Evolutionary conservation across 495 filamentous ascomycete genomes (phyloP), one percentile per base, ranked within the genome.

Genomic region (Podospora pseudoanserina): DNA sequence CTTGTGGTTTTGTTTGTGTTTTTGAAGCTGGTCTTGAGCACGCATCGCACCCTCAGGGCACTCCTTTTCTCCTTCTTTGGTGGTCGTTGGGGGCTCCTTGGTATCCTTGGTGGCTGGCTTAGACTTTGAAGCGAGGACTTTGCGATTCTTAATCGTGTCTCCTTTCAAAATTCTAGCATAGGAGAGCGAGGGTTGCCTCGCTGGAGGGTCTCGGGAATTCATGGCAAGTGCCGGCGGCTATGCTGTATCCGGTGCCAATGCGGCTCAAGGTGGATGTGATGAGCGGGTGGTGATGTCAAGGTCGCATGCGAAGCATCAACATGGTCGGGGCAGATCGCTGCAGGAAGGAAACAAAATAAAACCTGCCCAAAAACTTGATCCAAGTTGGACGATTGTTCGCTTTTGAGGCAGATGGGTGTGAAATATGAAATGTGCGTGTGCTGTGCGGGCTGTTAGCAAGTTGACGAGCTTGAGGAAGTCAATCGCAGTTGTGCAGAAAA

Each of bases 111-210:
- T 61, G 18, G 27, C 26, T n/a, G 65, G 59, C 16, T 62, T 60
- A 20, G 56, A 27, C 30, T 67, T 67, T 15, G 65, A 60, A 19
- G 44, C 20, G 49, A 65, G 34, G 18, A 60, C 39, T 32, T 67
- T 70, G 62, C 58, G 11, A 15, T 68, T 68, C 5, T 66, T 53
- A 28, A 73, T 23, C 16, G 64, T 68, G 54, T 73, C 71, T 1
- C 39, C 39, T 49, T 13, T 49, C 13, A 49, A 49, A 49, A 49
- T 49, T 49, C 39, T 3, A 16, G 71, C 71, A 53, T 73, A 73
- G 15, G 71, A 70, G 39, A 49, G 39, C 57, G n/a, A 20, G 11
- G 30, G 11, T 18, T 34, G 26, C 20, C 60, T 65, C 9, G 60
- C 55, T 0, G 61, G 44, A 49, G 18, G 7, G 23, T 54, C 58